Evolutionary conservation across 768 basidiomycete genomes (phyloP).

Genomic region (Leccinum arenicola): DNA sequence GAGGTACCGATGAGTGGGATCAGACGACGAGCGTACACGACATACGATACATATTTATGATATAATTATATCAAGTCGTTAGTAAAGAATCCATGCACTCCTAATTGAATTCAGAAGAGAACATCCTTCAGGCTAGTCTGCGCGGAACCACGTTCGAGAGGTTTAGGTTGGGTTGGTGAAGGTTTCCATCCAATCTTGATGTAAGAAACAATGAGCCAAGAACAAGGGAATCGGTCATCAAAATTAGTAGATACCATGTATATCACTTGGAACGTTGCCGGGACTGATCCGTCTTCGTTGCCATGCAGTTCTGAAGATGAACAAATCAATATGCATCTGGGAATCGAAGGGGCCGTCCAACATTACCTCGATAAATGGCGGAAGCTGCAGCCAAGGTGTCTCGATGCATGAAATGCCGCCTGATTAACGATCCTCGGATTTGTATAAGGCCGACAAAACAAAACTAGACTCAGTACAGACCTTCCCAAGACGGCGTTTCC

Average conservation of each 20-base stretch:
- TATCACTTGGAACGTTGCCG: slow-evolving; percentile 95
- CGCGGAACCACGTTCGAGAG: slow-evolving; percentile 61
- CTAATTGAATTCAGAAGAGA: slow-evolving; percentile 32
- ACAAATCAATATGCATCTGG: neutral
- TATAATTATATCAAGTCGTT: neutral
- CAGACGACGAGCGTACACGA: neutral
- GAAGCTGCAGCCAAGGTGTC: slow-evolving; percentile 91
- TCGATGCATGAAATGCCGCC: slow-evolving; percentile 66
- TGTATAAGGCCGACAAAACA: neutral
- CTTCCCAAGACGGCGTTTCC: slow-evolving; percentile 86
- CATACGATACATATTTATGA: neutral
- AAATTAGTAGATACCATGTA: slow-evolving; percentile 65
- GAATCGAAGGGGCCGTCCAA: neutral
- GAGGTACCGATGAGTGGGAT: neutral
- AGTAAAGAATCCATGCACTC: neutral
- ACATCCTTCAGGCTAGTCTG: slow-evolving; percentile 62
- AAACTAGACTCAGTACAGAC: slow-evolving; percentile 35
- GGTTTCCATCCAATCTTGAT: slow-evolving; percentile 84
- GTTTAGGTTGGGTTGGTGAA: slow-evolving; percentile 59
- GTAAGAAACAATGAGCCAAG: neutral
- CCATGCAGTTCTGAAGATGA: slow-evolving; percentile 71
- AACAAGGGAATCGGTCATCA: neutral
- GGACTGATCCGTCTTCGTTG: slow-evolving; percentile 75
- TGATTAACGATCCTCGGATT: slow-evolving; percentile 25
- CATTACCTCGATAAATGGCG: slow-evolving; percentile 85